Evolutionary conservation across 208 protist genomes (phyloP), one percentile per base, ranked within the genome.

Genomic region (Lotmaria passim): DNA sequence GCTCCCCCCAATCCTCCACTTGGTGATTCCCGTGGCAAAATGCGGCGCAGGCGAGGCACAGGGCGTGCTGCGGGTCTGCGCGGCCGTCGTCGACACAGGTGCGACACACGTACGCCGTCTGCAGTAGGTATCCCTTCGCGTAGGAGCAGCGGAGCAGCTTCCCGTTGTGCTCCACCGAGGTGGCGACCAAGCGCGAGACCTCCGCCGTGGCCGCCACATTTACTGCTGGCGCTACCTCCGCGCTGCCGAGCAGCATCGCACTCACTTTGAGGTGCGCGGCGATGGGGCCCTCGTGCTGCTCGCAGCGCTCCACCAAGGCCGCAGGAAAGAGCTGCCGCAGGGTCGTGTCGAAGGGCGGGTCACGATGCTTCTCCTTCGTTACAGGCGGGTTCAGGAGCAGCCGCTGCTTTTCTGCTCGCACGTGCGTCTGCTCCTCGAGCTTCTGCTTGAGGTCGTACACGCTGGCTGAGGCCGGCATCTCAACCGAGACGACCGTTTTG

Each of bases 1-100:
- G 86, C 62, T 93, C 78, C 2, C 90, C 90, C 84, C 85, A 93
- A 77, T 95, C 90, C 53, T 95, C 90, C 28, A 95, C 79, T 21
- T 92, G 82, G 65, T 95, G 90, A 43, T 81, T 62, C 47, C 57
- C 69, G 64, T 95, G 90, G 69, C 90, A 95, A n/a, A 93, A 75
- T 43, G 90, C 83, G 0, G 90, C 84, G 58, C 90, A 95, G 46
- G 90, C 90, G 43, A 89, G 81, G 53, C 90, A 95, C 36, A 95
- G 48, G 19, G 75, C 73, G 66, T 95, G 90, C 15, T 77, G 74
- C 31, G 87, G 72, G 39, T 83, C 75, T 3, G 90, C 90, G 5
- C 81, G 55, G 14, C 82, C 86, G 26, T 73, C 78, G 7, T 84
- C 53, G 8, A 93, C 44, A 71, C 90, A 95, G 11, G 90, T 95